Evolutionary conservation across 2,329 filamentous ascomycete genomes (phyloP).

Genomic region (Diplodia corticola): DNA sequence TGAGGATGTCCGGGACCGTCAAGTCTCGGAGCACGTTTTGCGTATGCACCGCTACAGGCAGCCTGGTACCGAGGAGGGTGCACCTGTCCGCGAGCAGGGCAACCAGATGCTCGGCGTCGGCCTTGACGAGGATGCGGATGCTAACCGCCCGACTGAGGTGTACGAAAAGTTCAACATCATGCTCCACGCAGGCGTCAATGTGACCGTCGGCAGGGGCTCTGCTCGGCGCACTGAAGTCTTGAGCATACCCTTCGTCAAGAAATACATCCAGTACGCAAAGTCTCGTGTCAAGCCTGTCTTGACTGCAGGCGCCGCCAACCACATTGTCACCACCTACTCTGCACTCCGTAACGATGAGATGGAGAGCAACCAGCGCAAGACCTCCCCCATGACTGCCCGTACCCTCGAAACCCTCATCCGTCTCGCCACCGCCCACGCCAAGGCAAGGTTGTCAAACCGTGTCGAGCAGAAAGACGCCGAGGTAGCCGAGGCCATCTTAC

Average conservation of each 20-base stretch:
- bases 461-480: conserved; percentile 89
- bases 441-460: conserved; percentile 80
- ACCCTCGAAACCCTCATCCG: conserved; percentile 98
- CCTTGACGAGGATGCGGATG: conserved; percentile 71
- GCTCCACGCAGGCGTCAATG: conserved; percentile 86
- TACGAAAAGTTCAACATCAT: conserved; percentile 96
- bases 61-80: conserved; percentile 89
- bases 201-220: conserved; percentile 71
- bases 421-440: conserved; percentile 93
- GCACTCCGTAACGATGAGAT: conserved; percentile 93
- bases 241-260: conserved; percentile 98
- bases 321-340: conserved; percentile 89
- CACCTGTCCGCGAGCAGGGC: conserved; percentile 84
- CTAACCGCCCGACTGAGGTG: conserved; percentile 79
- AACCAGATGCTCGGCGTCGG: conserved; percentile 86
- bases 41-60: conserved; percentile 96
- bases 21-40: conserved; percentile 93
- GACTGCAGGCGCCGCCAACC: conserved; percentile 86
- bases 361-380: conserved; percentile 88
- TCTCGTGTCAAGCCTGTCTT: conserved; percentile 84
- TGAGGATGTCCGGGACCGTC: conserved; percentile 85
- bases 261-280: conserved; percentile 99
- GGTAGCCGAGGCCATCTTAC: conserved; percentile 83
- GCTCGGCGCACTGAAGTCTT: conserved; percentile 82
- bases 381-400: conserved; percentile 93